Percentiles rank a stretch among this genome's conserved stretches.
Evolutionary conservation across 225 moss, liverwort and hornwort species (phyloP).

Genomic region (Bryoerythrophyllum caledonicum): DNA sequence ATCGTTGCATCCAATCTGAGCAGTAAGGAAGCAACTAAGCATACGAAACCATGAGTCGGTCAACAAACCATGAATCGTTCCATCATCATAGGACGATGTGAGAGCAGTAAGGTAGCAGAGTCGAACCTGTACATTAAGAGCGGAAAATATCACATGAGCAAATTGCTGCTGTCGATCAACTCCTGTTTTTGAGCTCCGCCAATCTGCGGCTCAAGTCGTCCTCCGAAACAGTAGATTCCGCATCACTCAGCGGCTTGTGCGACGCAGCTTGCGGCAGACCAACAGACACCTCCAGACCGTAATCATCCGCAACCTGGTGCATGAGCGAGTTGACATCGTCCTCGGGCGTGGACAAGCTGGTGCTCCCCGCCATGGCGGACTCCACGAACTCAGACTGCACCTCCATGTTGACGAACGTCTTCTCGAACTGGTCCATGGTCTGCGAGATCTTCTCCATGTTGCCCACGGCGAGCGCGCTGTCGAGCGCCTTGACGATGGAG

Average conservation of each 20-base stretch:
- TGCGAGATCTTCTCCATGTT: conserved; percentile 67
- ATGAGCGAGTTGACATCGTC: conserved; percentile 61
- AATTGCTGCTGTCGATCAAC: conserved; percentile 23
- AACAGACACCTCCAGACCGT: conserved; percentile 58
- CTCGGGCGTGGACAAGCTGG: conserved; percentile 58
- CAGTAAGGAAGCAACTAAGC: neutral
- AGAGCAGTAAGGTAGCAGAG: neutral
- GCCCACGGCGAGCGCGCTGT: conserved; percentile 54
- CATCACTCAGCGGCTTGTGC: conserved; percentile 47
- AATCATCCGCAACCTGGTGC: conserved; percentile 67
- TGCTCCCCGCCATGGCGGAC: conserved; percentile 58
- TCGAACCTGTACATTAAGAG: conserved; percentile 29
- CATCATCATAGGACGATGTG: no score
- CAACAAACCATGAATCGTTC: neutral
- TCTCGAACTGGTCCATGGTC: conserved; percentile 68
- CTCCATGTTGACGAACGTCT: conserved; percentile 67
- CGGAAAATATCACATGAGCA: conserved; percentile 26
- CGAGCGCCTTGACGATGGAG: conserved; percentile 55
- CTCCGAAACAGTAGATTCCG: conserved; percentile 53
- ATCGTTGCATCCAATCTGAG: conserved; percentile 14
- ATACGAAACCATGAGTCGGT: neutral
- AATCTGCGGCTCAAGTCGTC: conserved; percentile 62
- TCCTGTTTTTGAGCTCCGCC: conserved; percentile 58
- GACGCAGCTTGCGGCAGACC: conserved; percentile 57
- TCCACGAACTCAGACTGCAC: conserved; percentile 63